Evolutionary conservation across 495 filamentous ascomycete species (phyloP), one percentile per base, ranked within the genome.

Genomic region (Neurospora intermedia): DNA sequence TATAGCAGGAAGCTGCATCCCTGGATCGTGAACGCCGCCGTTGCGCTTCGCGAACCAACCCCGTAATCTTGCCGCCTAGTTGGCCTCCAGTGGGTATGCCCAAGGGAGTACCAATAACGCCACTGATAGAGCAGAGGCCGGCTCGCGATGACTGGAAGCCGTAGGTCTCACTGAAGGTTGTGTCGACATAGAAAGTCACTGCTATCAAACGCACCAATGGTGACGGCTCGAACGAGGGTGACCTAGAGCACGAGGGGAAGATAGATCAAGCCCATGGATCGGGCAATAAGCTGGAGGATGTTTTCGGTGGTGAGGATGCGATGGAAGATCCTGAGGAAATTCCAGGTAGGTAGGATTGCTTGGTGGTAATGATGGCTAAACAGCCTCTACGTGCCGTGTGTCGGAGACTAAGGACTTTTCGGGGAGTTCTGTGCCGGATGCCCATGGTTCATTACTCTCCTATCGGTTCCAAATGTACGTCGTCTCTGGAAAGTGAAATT

Each of bases 401-500:
- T 54, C 10, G 5, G 46, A 10, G 46, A n/a, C 8, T 6, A 20
- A 11, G 3, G n/a, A 48, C 9, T 76, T 75, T 35, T 75, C 73
- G 15, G 69, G 43, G 2, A 59, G 54, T 38, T 35, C 20, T 38
- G n/a, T 45, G 18, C 69, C 69, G 39, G 69, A 27, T 23, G 43
- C 23, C 13, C 54, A 39, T 46, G 46, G 39, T n/a, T 43, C 69
- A 38, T 70, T 41, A 69, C 16, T 70, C 1, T 18, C 45, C 45
- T 71, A 48, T 66, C 40, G 11, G 20, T 72, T 71, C 23, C 83
- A 79, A 41, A 74, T 76, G 76, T 31, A 88, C 9, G 79, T 80
- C 1, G 87, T 89, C 76, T 89, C 87, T 6, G 87, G 87, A 69
- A 88, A 86, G n/a, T 83, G 86, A 83, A 72, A 87, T 76, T 9